phyloP scores from a whole-genome alignment of 2,329 filamentous ascomycete species.

The Apiospora malaysiana region DNA sequence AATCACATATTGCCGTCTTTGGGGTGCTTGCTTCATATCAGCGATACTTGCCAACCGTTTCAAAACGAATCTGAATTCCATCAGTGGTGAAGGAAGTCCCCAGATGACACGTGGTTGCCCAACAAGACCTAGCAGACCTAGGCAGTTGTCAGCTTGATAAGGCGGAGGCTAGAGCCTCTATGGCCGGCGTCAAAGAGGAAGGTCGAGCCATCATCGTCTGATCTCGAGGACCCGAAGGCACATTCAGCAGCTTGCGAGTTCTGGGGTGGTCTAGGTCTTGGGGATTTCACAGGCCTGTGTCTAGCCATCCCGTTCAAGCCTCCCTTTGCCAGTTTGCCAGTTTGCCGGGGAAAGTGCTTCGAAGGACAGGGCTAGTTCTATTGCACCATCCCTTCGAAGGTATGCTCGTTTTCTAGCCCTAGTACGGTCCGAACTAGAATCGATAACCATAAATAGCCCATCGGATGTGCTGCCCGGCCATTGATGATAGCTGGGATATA shows the following conservation, averaged over 20 bases:
- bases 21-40: not conserved
- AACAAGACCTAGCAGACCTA: not conserved
- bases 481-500: not conserved
- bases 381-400: not conserved
- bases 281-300: not conserved
- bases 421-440: not conserved
- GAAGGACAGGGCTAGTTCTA: not conserved
- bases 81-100: not conserved
- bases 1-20: not conserved
- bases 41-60: not conserved
- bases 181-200: not conserved
- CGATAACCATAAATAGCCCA: constrained; percentile 4
- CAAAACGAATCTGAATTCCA: not conserved
- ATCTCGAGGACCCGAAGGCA: not conserved
- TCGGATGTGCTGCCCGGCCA: not conserved
- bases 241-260: not conserved
- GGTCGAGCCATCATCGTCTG: not conserved
- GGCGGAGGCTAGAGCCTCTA: not conserved
- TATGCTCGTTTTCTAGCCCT: not conserved
- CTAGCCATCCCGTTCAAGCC: not conserved
- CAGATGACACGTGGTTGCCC: too few relatives aligned
- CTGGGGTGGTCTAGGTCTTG: not conserved
- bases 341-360: not conserved
- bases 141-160: not conserved
- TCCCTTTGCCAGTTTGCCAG: not conserved